Percentiles rank a stretch among this genome's conserved stretches.
Evolutionary conservation across 371 early-diverging fungal species (phyloP).

Genomic region (Syncephalastrum monosporum): DNA sequence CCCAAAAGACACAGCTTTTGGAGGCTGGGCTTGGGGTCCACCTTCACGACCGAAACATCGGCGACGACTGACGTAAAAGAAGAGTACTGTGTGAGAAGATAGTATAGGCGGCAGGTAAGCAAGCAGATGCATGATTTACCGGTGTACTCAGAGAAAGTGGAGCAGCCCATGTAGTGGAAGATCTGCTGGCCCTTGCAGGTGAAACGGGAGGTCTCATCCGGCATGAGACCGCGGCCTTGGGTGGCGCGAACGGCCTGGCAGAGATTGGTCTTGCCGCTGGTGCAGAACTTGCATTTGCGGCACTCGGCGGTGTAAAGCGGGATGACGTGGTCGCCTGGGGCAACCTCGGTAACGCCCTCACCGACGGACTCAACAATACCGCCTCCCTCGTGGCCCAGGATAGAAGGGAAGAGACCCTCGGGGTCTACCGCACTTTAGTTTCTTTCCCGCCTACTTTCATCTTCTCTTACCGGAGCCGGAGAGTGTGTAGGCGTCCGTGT

Average conservation of each 20-base stretch:
- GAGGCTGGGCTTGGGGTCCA: slow-evolving; percentile 74
- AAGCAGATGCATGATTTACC: slow-evolving; percentile 24
- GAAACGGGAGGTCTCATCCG: slow-evolving; percentile 92
- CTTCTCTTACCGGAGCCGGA: slow-evolving; percentile 74
- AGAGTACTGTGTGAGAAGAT: neutral
- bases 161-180: slow-evolving; percentile 96
- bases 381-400: slow-evolving; percentile 96
- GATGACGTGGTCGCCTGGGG: slow-evolving; percentile 92
- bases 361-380: slow-evolving; percentile 96
- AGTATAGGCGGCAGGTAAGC: slow-evolving; percentile 2
- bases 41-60: slow-evolving; percentile 92
- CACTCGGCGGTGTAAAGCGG: slow-evolving; percentile 95
- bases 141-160: slow-evolving; percentile 95
- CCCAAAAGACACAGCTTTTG: slow-evolving; percentile 91
- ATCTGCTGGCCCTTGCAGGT: slow-evolving; percentile 86
- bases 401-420: slow-evolving; percentile 89
- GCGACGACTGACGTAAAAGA: slow-evolving; percentile 57
- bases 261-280: slow-evolving; percentile 92
- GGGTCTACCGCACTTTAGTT: slow-evolving; percentile 53
- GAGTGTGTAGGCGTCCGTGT: slow-evolving; percentile 94
- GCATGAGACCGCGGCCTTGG: slow-evolving; percentile 95
- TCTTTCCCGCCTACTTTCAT: neutral
- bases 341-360: slow-evolving; percentile 91
- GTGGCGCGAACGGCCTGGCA: slow-evolving; percentile 90
- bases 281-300: slow-evolving; percentile 94